Conservation (phyloP, 2,329 filamentous ascomycete species). For the Ophiostoma tasmaniense region DNA sequence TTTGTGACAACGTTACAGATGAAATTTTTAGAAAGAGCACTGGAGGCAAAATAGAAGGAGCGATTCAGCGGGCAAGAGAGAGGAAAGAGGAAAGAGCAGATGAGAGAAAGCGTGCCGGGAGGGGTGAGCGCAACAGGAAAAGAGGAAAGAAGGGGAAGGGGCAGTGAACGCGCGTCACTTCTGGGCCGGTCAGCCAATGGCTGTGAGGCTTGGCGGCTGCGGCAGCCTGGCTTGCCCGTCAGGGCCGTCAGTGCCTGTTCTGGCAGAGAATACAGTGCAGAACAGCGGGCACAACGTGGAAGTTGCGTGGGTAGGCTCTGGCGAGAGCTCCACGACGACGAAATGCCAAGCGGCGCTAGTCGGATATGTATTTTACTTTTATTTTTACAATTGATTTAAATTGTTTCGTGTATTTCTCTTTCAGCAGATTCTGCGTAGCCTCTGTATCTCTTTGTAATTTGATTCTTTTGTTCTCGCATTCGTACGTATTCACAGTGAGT, state of each 20-base stretch:
- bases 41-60: not conserved
- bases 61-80: not conserved
- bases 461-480: not conserved
- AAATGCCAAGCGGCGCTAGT: conserved; percentile 13
- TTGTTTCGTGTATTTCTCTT: not conserved
- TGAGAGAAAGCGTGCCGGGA: not conserved
- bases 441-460: not conserved
- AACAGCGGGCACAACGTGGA: conserved; percentile 13
- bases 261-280: conserved; percentile 6
- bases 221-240: not conserved
- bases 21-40: not conserved
- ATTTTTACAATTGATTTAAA: not conserved
- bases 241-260: not conserved
- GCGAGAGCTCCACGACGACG: not conserved
- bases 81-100: not conserved
- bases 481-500: not conserved
- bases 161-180: conserved; percentile 22
- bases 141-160: conserved; percentile 11
- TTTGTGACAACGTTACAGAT: not conserved
- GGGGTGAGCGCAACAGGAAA: not conserved
- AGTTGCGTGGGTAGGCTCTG: not conserved
- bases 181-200: conserved; percentile 18
- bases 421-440: not conserved
- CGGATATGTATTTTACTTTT: not conserved
- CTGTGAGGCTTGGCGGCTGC: conserved; percentile 12